Percentiles rank a stretch among this genome's conserved stretches.
phyloP scores from a whole-genome alignment of 78 protist genomes.

The Salpingoeca rosetta region DNA sequence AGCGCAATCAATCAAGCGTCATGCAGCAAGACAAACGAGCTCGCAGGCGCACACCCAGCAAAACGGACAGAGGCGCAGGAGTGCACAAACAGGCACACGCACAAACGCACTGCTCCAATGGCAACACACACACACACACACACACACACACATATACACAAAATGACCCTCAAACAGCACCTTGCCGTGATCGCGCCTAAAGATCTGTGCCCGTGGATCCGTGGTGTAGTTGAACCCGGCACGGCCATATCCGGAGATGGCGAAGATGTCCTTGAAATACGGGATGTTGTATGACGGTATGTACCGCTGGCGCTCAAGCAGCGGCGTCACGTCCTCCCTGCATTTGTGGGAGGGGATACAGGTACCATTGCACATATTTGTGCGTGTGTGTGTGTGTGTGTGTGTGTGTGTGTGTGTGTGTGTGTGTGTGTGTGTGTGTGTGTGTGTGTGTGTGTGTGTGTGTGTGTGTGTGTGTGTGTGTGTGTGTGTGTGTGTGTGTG shows the following conservation, averaged over 20 bases:
- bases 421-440: too few relatives aligned
- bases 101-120: too few relatives aligned
- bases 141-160: not conserved
- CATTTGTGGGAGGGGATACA: too few relatives aligned
- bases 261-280: not conserved
- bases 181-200: not conserved
- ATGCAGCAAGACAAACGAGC: too few relatives aligned
- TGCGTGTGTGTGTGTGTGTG: too few relatives aligned
- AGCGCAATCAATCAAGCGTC: not conserved
- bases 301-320: not conserved
- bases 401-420: too few relatives aligned
- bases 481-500: too few relatives aligned
- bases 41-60: too few relatives aligned
- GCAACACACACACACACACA: not conserved
- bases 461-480: too few relatives aligned
- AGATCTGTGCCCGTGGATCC: not conserved
- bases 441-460: too few relatives aligned
- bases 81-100: not conserved
- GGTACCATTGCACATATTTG: too few relatives aligned
- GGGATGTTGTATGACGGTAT: not conserved
- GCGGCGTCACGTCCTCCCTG: not conserved
- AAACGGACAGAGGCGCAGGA: too few relatives aligned
- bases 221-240: not conserved
- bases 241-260: not conserved
- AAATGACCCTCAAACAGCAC: not conserved